Conservation (phyloP, 2,329 filamentous ascomycete species). For the Calonectria pteridis region DNA sequence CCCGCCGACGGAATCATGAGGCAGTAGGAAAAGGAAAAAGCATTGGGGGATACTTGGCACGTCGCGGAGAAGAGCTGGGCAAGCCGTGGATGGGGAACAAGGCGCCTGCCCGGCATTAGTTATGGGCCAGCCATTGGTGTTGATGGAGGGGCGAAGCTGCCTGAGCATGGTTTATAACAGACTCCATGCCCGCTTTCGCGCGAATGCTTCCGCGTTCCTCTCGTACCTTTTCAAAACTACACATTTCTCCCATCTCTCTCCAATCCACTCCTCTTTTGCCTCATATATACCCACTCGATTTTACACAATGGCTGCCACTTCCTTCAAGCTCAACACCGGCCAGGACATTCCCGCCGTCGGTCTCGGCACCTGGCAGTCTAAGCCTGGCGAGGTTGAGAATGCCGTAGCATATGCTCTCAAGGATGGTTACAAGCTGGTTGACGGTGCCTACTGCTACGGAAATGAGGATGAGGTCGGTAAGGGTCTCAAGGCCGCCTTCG, state of each 20-base stretch:
- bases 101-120: not conserved
- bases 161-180: conserved; percentile 29
- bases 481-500: conserved; percentile 80
- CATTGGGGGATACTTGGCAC: conserved; percentile 11
- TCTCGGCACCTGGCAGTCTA: conserved; percentile 75
- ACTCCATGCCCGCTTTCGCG: conserved; percentile 20
- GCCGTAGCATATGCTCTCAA: conserved; percentile 72
- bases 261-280: not conserved
- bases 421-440: conserved; percentile 71
- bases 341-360: conserved; percentile 73
- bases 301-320: conserved; percentile 63
- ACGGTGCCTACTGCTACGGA: conserved; percentile 81
- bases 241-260: conserved; percentile 3
- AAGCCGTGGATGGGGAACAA: not conserved
- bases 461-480: conserved; percentile 88
- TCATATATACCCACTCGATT: not conserved
- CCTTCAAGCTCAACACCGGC: conserved; percentile 75
- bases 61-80: not conserved
- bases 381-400: conserved; percentile 67
- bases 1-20: conserved; percentile 37
- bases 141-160: not conserved
- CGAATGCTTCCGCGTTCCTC: not conserved
- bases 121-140: not conserved
- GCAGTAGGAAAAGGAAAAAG: conserved; percentile 26
- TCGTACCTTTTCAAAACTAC: not conserved